Base-by-base conservation (phyloP, 2,329 filamentous ascomycete genomes). In the Hypoxylon sp. region DNA sequence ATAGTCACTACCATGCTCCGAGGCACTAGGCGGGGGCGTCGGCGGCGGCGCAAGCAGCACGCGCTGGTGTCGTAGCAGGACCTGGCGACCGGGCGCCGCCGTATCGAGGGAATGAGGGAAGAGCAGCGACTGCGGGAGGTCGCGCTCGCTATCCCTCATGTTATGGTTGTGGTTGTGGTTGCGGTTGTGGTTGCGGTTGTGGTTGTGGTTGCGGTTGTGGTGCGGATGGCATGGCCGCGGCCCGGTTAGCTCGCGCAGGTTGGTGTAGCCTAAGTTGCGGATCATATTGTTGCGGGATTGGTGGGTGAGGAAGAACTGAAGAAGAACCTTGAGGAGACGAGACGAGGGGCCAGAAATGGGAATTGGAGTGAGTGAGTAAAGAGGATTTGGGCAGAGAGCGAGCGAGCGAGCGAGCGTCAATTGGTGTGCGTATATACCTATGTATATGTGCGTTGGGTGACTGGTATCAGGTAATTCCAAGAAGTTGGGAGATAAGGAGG, bases 1-100 rank as follows among this genome's bases (percentile, higher is more conserved):
- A n/a, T 26, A 29, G 29, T 53, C 50, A 29, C 17, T 37, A 14
- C 17, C 24, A 14, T 14, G 29, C n/a, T 48, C 22, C 19, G 26
- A 29, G 39, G 22, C 26, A 13, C 51, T 60, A 3, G 37, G 17
- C 17, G 42, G 26, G 3, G 47, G 29, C 9, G 33, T 26, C 4
- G 55, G 53, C 1, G 56, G 52, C 5, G 56, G 52, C 5, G 59
- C 51, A 26, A 57, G 17, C 2, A 73, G 44, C 8, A 72, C 65
- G 22, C 52, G 57, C 31, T 70, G 72, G 39, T 71, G 68, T 54
- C 62, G 48, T 9, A 72, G 61, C 14, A 75, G 64, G 22, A 73
- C 68, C 51, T 59, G 60, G 17, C 60, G 67, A 17, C 68, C 65
- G 1, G 68, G 60, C 11, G 51, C 26, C 3, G 54, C 24, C 13